Evolutionary conservation across 1,284 basidiomycete species (phyloP), one percentile per base, ranked within the genome.

Genomic region (Melanopsichium pennsylvanicum): DNA sequence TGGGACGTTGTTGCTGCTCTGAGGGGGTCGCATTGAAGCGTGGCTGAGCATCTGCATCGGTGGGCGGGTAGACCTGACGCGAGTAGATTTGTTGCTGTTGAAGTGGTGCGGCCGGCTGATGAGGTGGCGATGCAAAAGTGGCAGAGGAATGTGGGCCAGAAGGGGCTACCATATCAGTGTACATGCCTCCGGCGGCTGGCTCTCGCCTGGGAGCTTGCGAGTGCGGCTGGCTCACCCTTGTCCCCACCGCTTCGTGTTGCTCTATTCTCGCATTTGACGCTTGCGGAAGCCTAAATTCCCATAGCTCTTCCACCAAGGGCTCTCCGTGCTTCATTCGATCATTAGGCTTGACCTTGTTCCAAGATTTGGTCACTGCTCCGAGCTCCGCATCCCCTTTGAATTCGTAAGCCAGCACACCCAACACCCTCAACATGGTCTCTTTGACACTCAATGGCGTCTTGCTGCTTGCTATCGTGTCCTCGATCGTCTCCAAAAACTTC

Each of bases 341-440:
- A 21, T 32, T 59, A 2, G 74, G 74, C 45, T 59, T 61, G 35
- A 74, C 46, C 52, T 70, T 70, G 39, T 79, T 79, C 60, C 71
- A 79, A 32, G 55, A 58, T 48, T 70, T 76, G 13, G 77, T 78
- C 16, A 79, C 55, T 2, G 42, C 13, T 0, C 27, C 39, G 25
- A 79, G 46, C 13, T 78, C 76, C 2, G 43, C 32, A 23, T 75
- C 74, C n/a, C 34, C 26, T 25, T 51, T 43, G 47, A 67, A 76
- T 39, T 76, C 59, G 46, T 68, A 73, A 1, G 77, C 77, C 18
- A 79, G 44, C 19, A 79, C 72, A 10, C 70, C 70, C 15, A 74
- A 51, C 35, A 63, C 69, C 38, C 74, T 49, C 6, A 76, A 37
- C 55, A 78, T 57, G 16, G 57, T 62, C 46, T 67, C 76, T 37